Conservation (phyloP, 2,329 filamentous ascomycete genomes). For the Coleophoma cylindrospora region DNA sequence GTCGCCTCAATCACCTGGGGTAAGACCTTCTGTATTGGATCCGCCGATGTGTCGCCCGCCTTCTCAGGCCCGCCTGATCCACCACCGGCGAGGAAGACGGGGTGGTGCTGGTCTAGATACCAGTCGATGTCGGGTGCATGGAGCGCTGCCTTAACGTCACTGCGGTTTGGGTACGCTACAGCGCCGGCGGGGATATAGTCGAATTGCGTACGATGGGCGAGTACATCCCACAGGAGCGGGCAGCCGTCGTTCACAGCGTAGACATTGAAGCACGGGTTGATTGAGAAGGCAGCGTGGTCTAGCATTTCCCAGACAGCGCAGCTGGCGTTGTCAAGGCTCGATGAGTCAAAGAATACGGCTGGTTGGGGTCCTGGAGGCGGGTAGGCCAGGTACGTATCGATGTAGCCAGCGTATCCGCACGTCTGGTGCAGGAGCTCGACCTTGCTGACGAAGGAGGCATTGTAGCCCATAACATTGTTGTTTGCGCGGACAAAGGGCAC, state of each 20-base stretch:
- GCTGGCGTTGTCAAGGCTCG: slow-evolving; percentile 34
- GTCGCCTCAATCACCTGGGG: slow-evolving; percentile 43
- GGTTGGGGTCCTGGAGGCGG: slow-evolving; percentile 53
- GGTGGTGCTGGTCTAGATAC: slow-evolving; percentile 32
- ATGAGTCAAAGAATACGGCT: slow-evolving; percentile 45
- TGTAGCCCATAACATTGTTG: slow-evolving; percentile 44
- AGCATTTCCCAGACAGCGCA: slow-evolving; percentile 58
- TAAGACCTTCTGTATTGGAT: slow-evolving; percentile 35
- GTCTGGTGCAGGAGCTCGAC: slow-evolving; percentile 45
- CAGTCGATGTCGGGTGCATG: slow-evolving; percentile 39
- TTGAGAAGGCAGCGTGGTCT: slow-evolving; percentile 41
- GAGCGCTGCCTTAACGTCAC: slow-evolving; percentile 43
- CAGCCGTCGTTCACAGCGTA: slow-evolving; percentile 67
- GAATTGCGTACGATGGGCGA: slow-evolving; percentile 28
- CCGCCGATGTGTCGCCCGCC: slow-evolving; percentile 28
- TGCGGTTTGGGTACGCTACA: slow-evolving; percentile 44
- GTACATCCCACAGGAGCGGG: slow-evolving; percentile 31
- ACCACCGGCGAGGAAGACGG: slow-evolving; percentile 32
- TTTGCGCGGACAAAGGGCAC: slow-evolving; percentile 47
- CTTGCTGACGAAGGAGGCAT: slow-evolving; percentile 48
- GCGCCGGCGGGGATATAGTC: slow-evolving; percentile 32
- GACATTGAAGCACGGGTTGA: slow-evolving; percentile 77
- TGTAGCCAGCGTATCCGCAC: slow-evolving; percentile 60
- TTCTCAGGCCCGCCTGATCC: slow-evolving; percentile 11
- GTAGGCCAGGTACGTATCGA: slow-evolving; percentile 59